Evolutionary conservation across 768 basidiomycete genomes (phyloP).

Genomic region (Cyclocybe aegerita): DNA sequence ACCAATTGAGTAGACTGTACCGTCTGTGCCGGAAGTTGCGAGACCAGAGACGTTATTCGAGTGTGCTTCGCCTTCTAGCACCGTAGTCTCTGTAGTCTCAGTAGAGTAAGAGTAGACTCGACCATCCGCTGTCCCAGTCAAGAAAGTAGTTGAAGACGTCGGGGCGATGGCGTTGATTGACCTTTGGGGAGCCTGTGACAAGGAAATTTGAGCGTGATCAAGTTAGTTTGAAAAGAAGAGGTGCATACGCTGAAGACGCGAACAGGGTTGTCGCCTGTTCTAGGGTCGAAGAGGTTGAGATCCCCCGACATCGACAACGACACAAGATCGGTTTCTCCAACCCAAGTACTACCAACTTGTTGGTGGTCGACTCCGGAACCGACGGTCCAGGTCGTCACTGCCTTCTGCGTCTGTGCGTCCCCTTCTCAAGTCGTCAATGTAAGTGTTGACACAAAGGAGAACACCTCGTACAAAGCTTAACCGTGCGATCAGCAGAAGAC

Average conservation of each 20-base stretch:
- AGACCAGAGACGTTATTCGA: constrained; percentile 68
- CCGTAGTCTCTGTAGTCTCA: constrained; percentile 40
- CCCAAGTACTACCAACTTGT: constrained; percentile 91
- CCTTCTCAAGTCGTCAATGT: constrained; percentile 42
- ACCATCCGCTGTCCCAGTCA: constrained; percentile 81
- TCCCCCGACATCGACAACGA: constrained; percentile 83
- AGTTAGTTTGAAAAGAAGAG: neutral
- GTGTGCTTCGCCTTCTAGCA: constrained; percentile 66
- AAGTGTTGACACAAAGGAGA: neutral
- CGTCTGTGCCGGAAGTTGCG: constrained; percentile 42
- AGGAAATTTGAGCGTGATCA: neutral
- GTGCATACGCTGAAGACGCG: constrained; percentile 58
- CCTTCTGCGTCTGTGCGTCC: constrained; percentile 77
- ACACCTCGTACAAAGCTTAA: constrained; percentile 70
- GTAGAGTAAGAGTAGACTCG: constrained; percentile 66
- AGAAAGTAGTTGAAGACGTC: constrained; percentile 56
- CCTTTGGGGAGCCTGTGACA: constrained; percentile 72
- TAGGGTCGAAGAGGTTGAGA: constrained; percentile 79
- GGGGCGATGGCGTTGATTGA: constrained; percentile 66
- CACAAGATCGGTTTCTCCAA: constrained; percentile 63
- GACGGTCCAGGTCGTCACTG: constrained; percentile 65
- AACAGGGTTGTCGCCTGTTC: constrained; percentile 58
- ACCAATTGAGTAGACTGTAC: constrained; percentile 64
- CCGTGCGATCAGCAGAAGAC: constrained; percentile 83
- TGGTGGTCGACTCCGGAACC: constrained; percentile 77